phyloP scores from a whole-genome alignment of 192 early-diverging fungal species.

The Coemansia sp. region DNA sequence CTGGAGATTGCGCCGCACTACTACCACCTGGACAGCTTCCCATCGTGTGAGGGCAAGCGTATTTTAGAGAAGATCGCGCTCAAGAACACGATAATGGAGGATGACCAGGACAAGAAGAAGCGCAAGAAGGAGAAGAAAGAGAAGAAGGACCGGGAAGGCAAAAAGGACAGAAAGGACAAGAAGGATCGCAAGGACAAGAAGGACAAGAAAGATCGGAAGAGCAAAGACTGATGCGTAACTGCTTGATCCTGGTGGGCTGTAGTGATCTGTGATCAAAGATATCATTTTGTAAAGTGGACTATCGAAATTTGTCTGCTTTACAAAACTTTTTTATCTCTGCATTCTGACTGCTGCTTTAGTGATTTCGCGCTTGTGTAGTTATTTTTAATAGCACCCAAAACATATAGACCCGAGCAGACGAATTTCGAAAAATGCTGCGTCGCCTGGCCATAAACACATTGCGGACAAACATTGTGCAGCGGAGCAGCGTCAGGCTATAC shows the following conservation, averaged over 20 bases:
- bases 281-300: neutral
- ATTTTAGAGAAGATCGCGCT: constrained; percentile 70
- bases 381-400: too few relatives aligned
- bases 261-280: neutral
- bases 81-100: constrained; percentile 46
- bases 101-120: constrained; percentile 55
- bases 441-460: neutral
- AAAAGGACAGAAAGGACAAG: constrained; percentile 52
- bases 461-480: constrained; percentile 3
- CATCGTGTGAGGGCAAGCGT: constrained; percentile 87
- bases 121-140: constrained; percentile 49
- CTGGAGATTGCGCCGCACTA: constrained; percentile 83
- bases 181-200: constrained; percentile 45
- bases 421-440: constrained; percentile 12
- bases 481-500: constrained; percentile 8
- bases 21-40: constrained; percentile 90
- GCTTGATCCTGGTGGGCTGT: neutral
- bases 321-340: constrained; percentile 9
- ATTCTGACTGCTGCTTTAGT: neutral
- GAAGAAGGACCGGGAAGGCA: constrained; percentile 44
- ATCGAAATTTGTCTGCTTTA: too few relatives aligned
- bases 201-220: constrained; percentile 10
- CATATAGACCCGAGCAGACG: neutral
- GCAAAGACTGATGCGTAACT: constrained; percentile 2
- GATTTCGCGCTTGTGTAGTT: neutral